These are phyloP conservation scores for Coemansia sp. DNA, from an alignment of 192 early-diverging fungal genomes.

Conservation along the genomic window DNA sequence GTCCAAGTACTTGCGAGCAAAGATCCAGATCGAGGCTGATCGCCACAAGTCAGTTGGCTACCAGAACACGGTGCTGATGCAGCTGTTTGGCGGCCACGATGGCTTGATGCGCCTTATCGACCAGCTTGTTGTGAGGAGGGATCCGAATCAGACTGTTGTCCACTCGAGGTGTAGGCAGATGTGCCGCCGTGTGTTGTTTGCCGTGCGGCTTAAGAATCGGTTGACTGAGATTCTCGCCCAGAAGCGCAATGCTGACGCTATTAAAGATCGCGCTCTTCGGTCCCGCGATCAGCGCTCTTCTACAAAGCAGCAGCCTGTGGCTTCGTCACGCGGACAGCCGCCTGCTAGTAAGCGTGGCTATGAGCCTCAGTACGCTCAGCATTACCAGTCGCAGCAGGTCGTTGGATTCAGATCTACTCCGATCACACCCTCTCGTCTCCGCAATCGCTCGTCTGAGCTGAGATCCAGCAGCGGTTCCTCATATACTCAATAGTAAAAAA, in stretches of 20 bases:
- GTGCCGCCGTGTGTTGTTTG: conserved; percentile 38
- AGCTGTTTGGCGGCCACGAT: conserved; percentile 35
- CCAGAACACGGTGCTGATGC: conserved; percentile 31
- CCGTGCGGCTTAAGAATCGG: conserved; percentile 29
- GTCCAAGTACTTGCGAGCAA: conserved; percentile 29
- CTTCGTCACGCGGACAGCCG: not conserved
- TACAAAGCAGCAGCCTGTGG: not conserved
- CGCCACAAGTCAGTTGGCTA: conserved; percentile 18
- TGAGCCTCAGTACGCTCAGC: not conserved
- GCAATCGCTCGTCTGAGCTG: conserved; percentile 42
- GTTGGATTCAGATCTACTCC: conserved; percentile 28
- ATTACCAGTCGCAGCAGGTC: conserved; percentile 27
- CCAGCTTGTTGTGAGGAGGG: conserved; percentile 3
- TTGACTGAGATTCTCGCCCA: conserved; percentile 12
- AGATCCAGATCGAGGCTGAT: conserved; percentile 23
- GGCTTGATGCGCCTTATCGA: conserved; percentile 34
- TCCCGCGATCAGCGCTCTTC: not conserved
- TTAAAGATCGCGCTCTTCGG: conserved; percentile 29
- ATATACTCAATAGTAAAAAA: conserved; percentile 6
- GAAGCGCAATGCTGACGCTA: conserved; percentile 10
- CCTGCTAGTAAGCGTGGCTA: not conserved
- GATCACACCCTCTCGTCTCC: conserved; percentile 46
- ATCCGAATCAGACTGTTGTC: not conserved
- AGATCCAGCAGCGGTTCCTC: conserved; percentile 41
- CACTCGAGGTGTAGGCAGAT: not conserved